Conservation (phyloP, 345 rosid genomes). For the Gossypioides kirkii region DNA sequence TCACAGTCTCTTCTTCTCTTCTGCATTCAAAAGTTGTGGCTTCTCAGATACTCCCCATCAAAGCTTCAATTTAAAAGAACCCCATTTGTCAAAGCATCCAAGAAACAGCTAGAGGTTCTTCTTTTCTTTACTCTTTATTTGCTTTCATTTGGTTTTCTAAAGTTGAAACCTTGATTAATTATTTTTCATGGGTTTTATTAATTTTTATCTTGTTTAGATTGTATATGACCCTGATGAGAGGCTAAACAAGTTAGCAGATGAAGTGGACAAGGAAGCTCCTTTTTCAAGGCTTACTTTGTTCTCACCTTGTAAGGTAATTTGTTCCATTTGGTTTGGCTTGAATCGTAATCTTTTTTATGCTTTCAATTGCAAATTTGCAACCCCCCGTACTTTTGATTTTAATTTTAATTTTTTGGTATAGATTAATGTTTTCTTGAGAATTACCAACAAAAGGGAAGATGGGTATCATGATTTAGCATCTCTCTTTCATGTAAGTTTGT, state of each 20-base stretch:
- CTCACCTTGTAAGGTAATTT: constrained; percentile 91
- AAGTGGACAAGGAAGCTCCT: constrained; percentile 77
- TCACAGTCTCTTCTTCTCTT: constrained; percentile 24
- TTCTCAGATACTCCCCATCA: constrained; percentile 23
- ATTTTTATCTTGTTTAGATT: constrained; percentile 32
- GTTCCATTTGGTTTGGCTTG: constrained; percentile 5
- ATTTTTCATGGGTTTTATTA: too few species aligned
- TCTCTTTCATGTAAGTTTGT: constrained; percentile 72
- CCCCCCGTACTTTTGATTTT: background rate
- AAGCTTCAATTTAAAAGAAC: constrained; percentile 30
- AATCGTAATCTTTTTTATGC: background rate
- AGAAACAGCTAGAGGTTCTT: constrained; percentile 57
- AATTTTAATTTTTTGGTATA: constrained; percentile 24
- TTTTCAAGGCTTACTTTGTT: constrained; percentile 85
- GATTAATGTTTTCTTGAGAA: constrained; percentile 93
- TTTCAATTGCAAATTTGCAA: background rate
- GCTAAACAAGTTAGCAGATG: constrained; percentile 64
- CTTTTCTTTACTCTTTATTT: background rate
- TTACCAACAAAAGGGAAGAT: constrained; percentile 76
- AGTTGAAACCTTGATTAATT: background rate
- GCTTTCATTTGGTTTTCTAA: background rate
- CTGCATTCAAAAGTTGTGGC: constrained; percentile 22
- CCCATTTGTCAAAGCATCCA: constrained; percentile 43
- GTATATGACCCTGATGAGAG: constrained; percentile 84
- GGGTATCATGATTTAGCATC: constrained; percentile 96